Evolutionary conservation across 768 basidiomycete species (phyloP).

Genomic region (Hemileccinum impolitum): DNA sequence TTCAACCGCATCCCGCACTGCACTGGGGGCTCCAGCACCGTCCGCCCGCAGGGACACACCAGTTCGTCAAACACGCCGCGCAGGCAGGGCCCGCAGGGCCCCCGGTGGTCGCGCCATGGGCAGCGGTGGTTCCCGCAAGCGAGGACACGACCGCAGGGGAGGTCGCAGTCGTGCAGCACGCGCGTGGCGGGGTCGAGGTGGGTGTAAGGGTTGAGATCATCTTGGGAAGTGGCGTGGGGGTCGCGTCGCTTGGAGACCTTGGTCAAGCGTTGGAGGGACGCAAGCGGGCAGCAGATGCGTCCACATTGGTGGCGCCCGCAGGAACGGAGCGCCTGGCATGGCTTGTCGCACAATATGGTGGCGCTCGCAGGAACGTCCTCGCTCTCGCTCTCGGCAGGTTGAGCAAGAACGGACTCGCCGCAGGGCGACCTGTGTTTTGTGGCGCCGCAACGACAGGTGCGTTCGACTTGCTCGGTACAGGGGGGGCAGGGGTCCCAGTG

Average conservation of each 20-base stretch:
- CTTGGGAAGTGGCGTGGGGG: too few species aligned
- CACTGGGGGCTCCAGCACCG: conserved; percentile 83
- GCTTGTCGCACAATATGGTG: conserved; percentile 76
- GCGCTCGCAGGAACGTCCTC: conserved; percentile 43
- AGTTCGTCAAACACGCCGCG: conserved; percentile 92
- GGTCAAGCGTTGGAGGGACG: conserved; percentile 55
- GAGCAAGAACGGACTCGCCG: conserved; percentile 17
- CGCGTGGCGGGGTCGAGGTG: conserved; percentile 50
- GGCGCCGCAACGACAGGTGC: conserved; percentile 85
- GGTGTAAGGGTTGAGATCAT: conserved; percentile 19
- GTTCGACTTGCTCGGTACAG: conserved; percentile 63
- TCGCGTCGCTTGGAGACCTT: conserved; percentile 51
- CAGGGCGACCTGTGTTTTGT: conserved; percentile 56
- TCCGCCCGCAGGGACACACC: conserved; percentile 81
- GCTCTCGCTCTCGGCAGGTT: conserved; percentile 3
- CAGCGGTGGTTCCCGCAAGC: conserved; percentile 79
- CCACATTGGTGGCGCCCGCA: conserved; percentile 89
- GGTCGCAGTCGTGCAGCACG: conserved; percentile 81
- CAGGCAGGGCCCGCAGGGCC: conserved; percentile 78
- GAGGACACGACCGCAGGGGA: conserved; percentile 71
- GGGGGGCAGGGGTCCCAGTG: conserved; percentile 81
- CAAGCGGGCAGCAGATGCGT: conserved; percentile 86
- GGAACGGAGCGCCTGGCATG: conserved; percentile 71
- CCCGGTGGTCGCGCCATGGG: conserved; percentile 76
- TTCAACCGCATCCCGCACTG: conserved; percentile 78